These are phyloP conservation scores for Acorus calamus DNA, from an alignment of 106 monocot genomes.

Conservation along the genomic window DNA sequence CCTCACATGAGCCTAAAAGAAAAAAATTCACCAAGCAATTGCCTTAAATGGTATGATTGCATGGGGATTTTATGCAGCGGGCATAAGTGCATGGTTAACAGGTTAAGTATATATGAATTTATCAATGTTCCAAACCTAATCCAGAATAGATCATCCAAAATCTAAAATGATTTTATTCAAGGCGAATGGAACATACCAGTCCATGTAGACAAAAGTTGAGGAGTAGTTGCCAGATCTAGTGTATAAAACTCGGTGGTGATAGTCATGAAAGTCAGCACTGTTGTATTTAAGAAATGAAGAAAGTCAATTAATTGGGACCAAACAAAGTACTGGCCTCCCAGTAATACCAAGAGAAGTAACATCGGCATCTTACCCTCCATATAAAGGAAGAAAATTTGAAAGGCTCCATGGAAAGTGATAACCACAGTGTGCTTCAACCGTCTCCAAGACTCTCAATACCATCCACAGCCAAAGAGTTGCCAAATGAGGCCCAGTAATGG, in stretches of 20 bases:
- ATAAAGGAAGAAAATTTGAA: slow-evolving; percentile 84
- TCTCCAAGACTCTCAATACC: slow-evolving; percentile 82
- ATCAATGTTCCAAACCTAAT: too few species aligned
- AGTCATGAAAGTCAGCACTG: slow-evolving; percentile 75
- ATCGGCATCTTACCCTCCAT: slow-evolving; percentile 2
- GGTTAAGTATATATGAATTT: too few species aligned
- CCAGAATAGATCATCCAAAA: too few species aligned
- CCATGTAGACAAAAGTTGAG: slow-evolving; percentile 76
- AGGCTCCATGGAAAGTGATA: slow-evolving; percentile 95
- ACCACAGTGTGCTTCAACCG: slow-evolving; percentile 89
- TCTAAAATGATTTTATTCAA: too few species aligned
- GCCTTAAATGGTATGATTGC: too few species aligned
- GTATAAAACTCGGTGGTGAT: slow-evolving; percentile 78
- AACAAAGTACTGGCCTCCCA: too few species aligned
- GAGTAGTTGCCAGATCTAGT: slow-evolving; percentile 77
- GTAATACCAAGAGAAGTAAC: too few species aligned
- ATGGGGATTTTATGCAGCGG: too few species aligned
- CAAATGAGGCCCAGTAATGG: slow-evolving; percentile 78
- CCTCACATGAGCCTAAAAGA: too few species aligned
- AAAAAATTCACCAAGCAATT: too few species aligned
- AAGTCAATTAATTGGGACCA: neutral
- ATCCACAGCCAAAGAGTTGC: slow-evolving; percentile 93
- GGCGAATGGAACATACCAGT: slow-evolving; percentile 3
- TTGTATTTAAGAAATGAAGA: neutral
- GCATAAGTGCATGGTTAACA: too few species aligned